Base-by-base conservation (phyloP, 2,329 filamentous ascomycete species). In the Pseudocercospora musae region DNA sequence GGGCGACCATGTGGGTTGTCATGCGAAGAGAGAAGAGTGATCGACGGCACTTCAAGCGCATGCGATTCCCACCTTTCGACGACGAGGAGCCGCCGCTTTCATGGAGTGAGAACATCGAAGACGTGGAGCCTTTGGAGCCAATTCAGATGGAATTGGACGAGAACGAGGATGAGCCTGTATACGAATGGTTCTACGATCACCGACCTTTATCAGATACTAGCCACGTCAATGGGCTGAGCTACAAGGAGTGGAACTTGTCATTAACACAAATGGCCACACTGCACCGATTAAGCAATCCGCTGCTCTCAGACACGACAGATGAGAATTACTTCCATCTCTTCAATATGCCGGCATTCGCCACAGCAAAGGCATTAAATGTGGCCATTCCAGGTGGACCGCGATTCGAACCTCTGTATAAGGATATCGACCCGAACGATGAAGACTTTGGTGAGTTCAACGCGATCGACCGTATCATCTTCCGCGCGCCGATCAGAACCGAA, bases 361-460 rank as follows among this genome's bases (percentile, higher is more conserved):
- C 95, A 23, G 94, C 95, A 33, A 99, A 99, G 78, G 95, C 95
- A 0, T 82, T 99, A 48, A 99, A 99, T 70, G 94, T 99, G 57
- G 94, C 96, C 9, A 91, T 99, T 59, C 95, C 95, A n/a, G 95
- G 95, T 74, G 96, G 95, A 9, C 95, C 95, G 64, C 88, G 95
- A 29, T 99, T 99, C 67, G 95, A 99, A 78, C 95, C 95, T 23
- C 77, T 99, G 20, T 99, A 97, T 82, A 99, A 99, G 79, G 95
- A 99, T 71, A 93, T 99, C 64, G 93, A 99, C 76, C 95, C 95
- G 1, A 99, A 99, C 71, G 94, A 98, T 70, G 95, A 99, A 77
- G 95, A 99, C 74, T 99, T 99, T 78, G 95, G 95, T 78, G 95
- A 99, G 78, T 99, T 99, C 83, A 99, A 99, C 74, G 95, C 95